Evolutionary conservation across 345 rosid genomes (phyloP), one percentile per base, ranked within the genome.

Genomic region (Bruguiera gymnorhiza): DNA sequence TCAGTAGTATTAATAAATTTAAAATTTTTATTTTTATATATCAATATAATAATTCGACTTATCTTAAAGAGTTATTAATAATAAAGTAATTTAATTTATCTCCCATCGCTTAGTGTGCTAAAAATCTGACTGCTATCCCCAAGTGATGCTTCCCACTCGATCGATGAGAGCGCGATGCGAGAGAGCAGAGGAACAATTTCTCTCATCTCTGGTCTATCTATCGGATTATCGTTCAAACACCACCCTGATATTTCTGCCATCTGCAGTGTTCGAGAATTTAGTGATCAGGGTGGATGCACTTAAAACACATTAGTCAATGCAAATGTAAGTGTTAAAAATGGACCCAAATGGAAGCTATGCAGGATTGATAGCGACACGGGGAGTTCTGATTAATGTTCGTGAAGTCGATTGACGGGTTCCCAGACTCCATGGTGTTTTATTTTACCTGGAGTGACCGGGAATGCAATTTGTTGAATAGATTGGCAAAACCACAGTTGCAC

Each of bases 131-230:
- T 70, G 26, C 60, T 51, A 27, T 76, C 78, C 9, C 75, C 77
- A 34, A 46, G 58, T 3, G 81, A 63, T 9, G 71, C 71, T 79
- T 79, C 80, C 76, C 76, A 71, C 63, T 77, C 76, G 15, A 54
- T 55, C 0, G 76, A 69, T 68, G 76, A 58, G 34, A 54, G 75
- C 67, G 61, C n/a, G 20, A 79, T 66, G 20, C 80, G 60, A 39
- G 74, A 50, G 46, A 79, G 78, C 54, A n/a, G 62, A 24, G 67
- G 79, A 6, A 82, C 79, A 32, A 77, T 67, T 52, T 77, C 83
- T 74, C 65, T 24, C 78, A 77, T 82, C 66, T 76, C 80, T 59
- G 81, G 83, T 31, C 86, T 63, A 15, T 74, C 52, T 43, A 30
- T 34, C 10, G 73, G 71, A 13, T 79, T 79, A 43, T 76, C 79